Base-by-base conservation (phyloP, 352 stramenopile genomes). In the Blastocystis sp. region DNA sequence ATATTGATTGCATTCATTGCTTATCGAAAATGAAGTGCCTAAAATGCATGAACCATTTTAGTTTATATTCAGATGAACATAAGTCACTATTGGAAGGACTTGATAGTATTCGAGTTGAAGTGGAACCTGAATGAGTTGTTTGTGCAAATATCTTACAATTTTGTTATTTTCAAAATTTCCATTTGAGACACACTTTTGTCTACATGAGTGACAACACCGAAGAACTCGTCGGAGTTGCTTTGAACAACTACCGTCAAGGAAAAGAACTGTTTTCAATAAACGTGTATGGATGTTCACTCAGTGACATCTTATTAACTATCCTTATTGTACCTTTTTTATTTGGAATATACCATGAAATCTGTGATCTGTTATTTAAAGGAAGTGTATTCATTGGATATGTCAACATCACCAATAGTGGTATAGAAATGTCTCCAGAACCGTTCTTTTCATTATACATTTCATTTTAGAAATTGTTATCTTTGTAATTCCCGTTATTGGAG, bases 201-300 rank as follows among this genome's bases (percentile, higher is more conserved):
- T 58, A 14, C 14, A 78, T 78, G 66, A 49, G 16, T 32, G 39
- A 78, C 21, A 29, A 16, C 32, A 58, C 35, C 16, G n/a, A n/a
- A 5, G 42, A 46, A 59, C n/a, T 78, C n/a, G n/a, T 78, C 12
- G 9, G 35, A n/a, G 7, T 78, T 9, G 66, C 66, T 19, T 14
- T 42, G 16, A 11, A 24, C 4, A 78, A 78, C 42, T 78, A 78
- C 66, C 6, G 24, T n/a, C 66, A 78, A 39, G 66, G 37, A 37
- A 78, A 78, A 32, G 66, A 78, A 49, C 46, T 78, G 21, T 78
- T 78, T 32, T 21, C 39, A 12, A 78, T 78, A 39, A 78, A 78
- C 49, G 66, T 57, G 6, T 29, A 56, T 24, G 66, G 66, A 11
- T 78, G 66, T 35, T 78, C 66, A 35, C 27, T 78, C 11, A 24